These are phyloP conservation scores for Botryotinia narcissicola DNA, from an alignment of 2,329 filamentous ascomycete species.

Conservation along the genomic window DNA sequence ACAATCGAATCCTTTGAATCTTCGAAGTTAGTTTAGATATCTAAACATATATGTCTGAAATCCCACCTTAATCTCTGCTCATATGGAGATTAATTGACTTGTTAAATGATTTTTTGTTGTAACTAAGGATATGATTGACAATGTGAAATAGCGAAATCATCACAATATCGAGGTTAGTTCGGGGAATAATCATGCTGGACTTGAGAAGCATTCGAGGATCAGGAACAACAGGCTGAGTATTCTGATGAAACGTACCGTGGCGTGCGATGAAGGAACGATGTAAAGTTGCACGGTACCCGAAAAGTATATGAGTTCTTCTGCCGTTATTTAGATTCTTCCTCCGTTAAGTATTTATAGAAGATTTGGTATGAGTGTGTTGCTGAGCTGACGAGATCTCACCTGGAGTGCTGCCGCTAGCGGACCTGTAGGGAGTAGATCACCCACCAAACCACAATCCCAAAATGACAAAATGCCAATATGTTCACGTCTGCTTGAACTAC, in stretches of 20 bases:
- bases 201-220: neutral
- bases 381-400: neutral
- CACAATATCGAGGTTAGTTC: neutral
- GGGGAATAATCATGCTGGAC: neutral
- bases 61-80: neutral
- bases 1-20: neutral
- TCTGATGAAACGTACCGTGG: neutral
- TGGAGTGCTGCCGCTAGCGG: neutral
- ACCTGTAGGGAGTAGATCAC: neutral
- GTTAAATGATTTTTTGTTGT: neutral
- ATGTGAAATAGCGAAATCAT: too few relatives aligned
- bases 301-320: neutral
- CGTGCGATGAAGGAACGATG: neutral
- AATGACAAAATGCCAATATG: neutral
- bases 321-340: neutral
- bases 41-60: neutral
- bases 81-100: neutral
- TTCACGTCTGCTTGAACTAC: neutral
- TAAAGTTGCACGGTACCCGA: neutral
- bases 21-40: neutral
- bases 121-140: neutral
- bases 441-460: neutral
- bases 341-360: neutral
- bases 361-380: neutral
- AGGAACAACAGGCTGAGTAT: neutral